phyloP scores from a whole-genome alignment of 2,329 filamentous ascomycete genomes.

The Nannizziopsis arthrosporioides region DNA sequence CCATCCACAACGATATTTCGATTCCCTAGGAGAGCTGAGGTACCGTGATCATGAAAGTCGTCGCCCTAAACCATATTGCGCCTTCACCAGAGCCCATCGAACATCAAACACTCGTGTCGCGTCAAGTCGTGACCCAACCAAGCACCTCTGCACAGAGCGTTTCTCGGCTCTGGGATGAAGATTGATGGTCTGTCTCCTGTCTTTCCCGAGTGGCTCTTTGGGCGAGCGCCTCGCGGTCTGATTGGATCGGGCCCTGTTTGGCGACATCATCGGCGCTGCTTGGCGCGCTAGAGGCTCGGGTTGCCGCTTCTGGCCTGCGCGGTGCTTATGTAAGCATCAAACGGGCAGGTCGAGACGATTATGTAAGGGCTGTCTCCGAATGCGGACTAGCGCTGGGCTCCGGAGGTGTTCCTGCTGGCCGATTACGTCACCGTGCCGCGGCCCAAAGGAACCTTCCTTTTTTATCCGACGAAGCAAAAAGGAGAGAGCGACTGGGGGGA shows the following conservation, averaged over 20 bases:
- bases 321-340: background rate
- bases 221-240: background rate
- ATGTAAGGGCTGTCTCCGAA: background rate
- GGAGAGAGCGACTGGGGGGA: too few relatives aligned
- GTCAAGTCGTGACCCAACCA: background rate
- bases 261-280: background rate
- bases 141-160: background rate
- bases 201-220: too few relatives aligned
- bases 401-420: too few relatives aligned
- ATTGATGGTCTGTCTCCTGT: background rate
- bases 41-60: slow-evolving; percentile 2
- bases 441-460: too few relatives aligned
- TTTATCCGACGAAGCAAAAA: too few relatives aligned
- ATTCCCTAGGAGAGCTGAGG: background rate
- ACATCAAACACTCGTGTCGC: too few relatives aligned
- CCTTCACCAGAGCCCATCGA: too few relatives aligned
- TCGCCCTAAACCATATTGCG: slow-evolving; percentile 2
- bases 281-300: slow-evolving; percentile 4
- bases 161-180: background rate
- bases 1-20: background rate
- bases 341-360: background rate
- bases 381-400: background rate
- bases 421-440: too few relatives aligned
- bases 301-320: background rate
- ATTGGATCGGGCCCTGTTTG: slow-evolving; percentile 7